Evolutionary conservation across 768 basidiomycete species (phyloP), one percentile per base, ranked within the genome.

Genomic region (Rickenella mellea): DNA sequence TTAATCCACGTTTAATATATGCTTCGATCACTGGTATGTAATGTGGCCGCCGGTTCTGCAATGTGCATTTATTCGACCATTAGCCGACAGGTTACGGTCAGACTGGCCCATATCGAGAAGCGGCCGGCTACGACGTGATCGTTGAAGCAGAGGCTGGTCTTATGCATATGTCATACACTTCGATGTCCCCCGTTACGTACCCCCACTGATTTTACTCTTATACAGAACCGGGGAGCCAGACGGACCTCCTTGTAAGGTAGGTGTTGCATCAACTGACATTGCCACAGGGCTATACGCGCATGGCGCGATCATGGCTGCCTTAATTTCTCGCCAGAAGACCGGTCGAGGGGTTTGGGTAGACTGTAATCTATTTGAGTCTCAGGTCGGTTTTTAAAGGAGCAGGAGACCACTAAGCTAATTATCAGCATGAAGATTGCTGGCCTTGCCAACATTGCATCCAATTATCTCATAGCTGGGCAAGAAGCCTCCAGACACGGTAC

Each of bases 141-240:
- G 79, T 87, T 21, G 85, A 91, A 57, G 91, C 79, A 2, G 91
- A 94, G 60, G 90, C 92, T 26, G 94, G 93, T 8, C 64, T 94
- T 39, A 92, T 92, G 90, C 88, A 92, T 59, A 92, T 92, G 83
- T 88, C 31, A 47, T n/a, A n/a, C n/a, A n/a, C n/a, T n/a, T n/a
- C n/a, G n/a, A 22, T n/a, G 9, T 31, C 14, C 22, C 15, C 11
- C 21, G 10, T 29, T 20, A 44, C 4, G 31, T 19, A 21, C 26
- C 29, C 22, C 29, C 30, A 33, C 40, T 26, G 36, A 46, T 32
- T 12, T 33, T 5, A 30, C n/a, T n/a, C n/a, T n/a, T 45, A 36
- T 20, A 25, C 49, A 89, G 86, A 50, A 97, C 92, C 12, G 92
- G 92, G 39, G 93, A 94, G 62, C 71, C 81, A 7, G 80, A 83